Evolutionary conservation across 2,329 filamentous ascomycete genomes (phyloP).

Genomic region (Colletotrichum kahawae): DNA sequence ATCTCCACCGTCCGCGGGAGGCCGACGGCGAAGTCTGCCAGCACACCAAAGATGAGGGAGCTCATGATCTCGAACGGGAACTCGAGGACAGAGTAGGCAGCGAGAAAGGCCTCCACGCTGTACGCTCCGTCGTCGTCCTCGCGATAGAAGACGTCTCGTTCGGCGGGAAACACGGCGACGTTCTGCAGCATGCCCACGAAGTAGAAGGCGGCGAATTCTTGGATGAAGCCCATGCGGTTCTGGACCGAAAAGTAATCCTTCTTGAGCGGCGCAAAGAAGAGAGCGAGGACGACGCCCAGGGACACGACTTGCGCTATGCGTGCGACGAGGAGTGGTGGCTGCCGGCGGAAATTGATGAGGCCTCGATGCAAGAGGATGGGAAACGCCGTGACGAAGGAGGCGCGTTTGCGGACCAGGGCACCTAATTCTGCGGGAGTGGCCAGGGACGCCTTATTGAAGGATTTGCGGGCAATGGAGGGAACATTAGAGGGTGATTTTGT

Average conservation of each 20-base stretch:
- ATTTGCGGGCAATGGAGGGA: constrained; percentile 38
- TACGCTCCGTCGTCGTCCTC: constrained; percentile 79
- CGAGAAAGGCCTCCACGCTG: constrained; percentile 71
- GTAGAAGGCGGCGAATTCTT: constrained; percentile 74
- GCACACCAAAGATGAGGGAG: constrained; percentile 67
- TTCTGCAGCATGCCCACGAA: constrained; percentile 83
- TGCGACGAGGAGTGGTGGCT: constrained; percentile 67
- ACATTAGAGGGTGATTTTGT: neutral
- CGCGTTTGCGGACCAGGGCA: constrained; percentile 66
- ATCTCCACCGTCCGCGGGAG: constrained; percentile 66
- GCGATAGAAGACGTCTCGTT: constrained; percentile 78
- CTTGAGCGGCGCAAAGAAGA: constrained; percentile 75
- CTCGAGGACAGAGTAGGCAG: constrained; percentile 73
- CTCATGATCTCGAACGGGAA: constrained; percentile 73
- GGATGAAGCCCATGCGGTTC: constrained; percentile 75
- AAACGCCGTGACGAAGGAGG: constrained; percentile 66
- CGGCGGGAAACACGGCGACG: constrained; percentile 73
- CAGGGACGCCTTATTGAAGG: constrained; percentile 50
- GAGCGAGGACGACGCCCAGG: constrained; percentile 64
- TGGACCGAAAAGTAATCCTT: constrained; percentile 74
- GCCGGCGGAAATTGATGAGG: constrained; percentile 70
- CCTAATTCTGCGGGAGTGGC: constrained; percentile 76
- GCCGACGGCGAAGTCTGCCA: constrained; percentile 69
- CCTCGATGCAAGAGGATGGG: constrained; percentile 72
- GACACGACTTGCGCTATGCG: constrained; percentile 72